phyloP scores from a whole-genome alignment of 345 rosid species.

The Gossypium arboreum region DNA sequence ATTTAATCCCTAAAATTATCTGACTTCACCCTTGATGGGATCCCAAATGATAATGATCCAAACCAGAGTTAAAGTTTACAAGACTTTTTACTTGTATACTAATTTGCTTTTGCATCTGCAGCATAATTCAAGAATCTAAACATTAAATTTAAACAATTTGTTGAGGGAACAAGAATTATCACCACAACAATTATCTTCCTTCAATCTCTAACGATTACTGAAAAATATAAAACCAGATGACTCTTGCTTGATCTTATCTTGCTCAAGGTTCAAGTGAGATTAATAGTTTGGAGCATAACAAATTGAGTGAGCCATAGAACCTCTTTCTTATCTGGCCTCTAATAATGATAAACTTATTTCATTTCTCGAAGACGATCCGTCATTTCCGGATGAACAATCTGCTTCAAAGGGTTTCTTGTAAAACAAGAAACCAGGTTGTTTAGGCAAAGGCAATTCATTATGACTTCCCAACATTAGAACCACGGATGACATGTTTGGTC shows the following conservation, averaged over 20 bases:
- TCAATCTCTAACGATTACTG: no score
- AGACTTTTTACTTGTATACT: not conserved
- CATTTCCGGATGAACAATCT: not conserved
- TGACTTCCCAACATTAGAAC: slow-evolving; percentile 42
- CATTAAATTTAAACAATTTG: not conserved
- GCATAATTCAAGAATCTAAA: not conserved
- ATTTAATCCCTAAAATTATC: no score
- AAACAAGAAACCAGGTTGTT: slow-evolving; percentile 30
- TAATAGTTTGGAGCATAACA: not conserved
- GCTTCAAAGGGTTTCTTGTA: not conserved
- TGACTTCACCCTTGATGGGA: no score
- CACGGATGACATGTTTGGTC: slow-evolving; percentile 44
- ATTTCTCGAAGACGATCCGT: not conserved
- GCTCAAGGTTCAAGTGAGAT: not conserved
- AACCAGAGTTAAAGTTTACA: not conserved
- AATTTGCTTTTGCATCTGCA: not conserved
- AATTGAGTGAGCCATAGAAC: not conserved
- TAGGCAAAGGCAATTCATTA: slow-evolving; percentile 32
- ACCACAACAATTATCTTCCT: no score
- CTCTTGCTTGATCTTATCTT: no score
- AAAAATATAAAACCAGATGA: no score
- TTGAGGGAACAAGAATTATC: not conserved
- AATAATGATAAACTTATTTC: not conserved
- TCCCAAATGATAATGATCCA: no score
- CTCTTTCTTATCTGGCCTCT: slow-evolving; percentile 4